Conservation (phyloP, 2,329 filamentous ascomycete species). For the Sclerotinia trifoliorum region DNA sequence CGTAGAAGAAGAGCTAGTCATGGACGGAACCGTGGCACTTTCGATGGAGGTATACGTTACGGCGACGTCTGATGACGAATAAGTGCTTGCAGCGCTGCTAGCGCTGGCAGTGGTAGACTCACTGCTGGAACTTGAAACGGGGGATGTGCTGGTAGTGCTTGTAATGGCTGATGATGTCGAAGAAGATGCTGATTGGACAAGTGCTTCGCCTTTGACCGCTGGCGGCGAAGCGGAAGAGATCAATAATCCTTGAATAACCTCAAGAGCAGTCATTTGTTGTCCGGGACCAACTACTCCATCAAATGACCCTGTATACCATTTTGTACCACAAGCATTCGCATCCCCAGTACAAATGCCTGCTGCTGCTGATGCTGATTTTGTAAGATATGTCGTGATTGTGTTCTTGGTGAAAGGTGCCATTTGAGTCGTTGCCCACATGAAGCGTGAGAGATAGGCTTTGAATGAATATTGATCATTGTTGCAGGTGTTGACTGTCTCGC, state of each 20-base stretch:
- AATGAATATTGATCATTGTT: slow-evolving; percentile 64
- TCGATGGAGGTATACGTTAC: background rate
- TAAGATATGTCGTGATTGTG: slow-evolving; percentile 50
- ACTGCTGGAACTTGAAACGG: background rate
- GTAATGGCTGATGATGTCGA: background rate
- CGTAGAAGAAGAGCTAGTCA: slow-evolving; percentile 10
- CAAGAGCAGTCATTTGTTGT: slow-evolving; percentile 64
- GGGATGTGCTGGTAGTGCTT: background rate
- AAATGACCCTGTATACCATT: slow-evolving; percentile 59
- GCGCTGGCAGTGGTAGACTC: background rate
- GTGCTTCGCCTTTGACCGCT: slow-evolving; percentile 22
- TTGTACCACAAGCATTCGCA: slow-evolving; percentile 53
- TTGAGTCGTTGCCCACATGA: slow-evolving; percentile 58
- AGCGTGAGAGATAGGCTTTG: slow-evolving; percentile 66
- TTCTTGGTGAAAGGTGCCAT: slow-evolving; percentile 55
- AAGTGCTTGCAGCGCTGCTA: background rate
- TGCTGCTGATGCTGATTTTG: slow-evolving; percentile 55
- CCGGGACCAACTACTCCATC: slow-evolving; percentile 58
- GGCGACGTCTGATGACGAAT: background rate
- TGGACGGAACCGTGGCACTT: slow-evolving; percentile 6
- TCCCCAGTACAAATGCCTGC: slow-evolving; percentile 57
- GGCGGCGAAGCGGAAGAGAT: slow-evolving; percentile 41
- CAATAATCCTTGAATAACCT: slow-evolving; percentile 60
- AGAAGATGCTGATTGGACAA: slow-evolving; percentile 22
- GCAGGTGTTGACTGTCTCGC: slow-evolving; percentile 58